Evolutionary conservation across 1,284 basidiomycete species (phyloP).

Genomic region (Amylostereum areolatum): DNA sequence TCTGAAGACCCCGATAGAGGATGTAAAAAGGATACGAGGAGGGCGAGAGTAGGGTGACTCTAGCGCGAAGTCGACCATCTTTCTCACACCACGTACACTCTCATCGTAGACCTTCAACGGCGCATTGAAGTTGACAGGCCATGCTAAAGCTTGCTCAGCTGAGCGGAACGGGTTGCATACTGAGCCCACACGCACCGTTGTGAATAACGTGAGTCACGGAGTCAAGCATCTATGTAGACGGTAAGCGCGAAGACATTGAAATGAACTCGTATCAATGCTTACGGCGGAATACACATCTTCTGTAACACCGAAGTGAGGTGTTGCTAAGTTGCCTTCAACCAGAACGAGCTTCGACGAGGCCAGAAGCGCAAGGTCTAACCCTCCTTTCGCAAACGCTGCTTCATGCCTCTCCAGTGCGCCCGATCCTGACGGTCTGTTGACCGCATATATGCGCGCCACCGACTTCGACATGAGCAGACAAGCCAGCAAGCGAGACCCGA

Average conservation of each 20-base stretch:
- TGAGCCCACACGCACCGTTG: slow-evolving; percentile 19
- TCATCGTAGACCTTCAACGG: slow-evolving; percentile 18
- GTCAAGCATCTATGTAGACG: slow-evolving; percentile 17
- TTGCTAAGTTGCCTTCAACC: slow-evolving; percentile 21
- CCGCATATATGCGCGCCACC: slow-evolving; percentile 24
- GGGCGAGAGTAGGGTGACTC: slow-evolving; percentile 17
- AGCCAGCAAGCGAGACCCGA: slow-evolving; percentile 26
- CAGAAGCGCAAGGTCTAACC: slow-evolving; percentile 17
- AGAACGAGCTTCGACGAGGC: slow-evolving; percentile 19
- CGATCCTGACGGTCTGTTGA: slow-evolving; percentile 21
- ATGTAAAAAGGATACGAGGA: slow-evolving; percentile 25
- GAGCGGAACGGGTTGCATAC: not conserved
- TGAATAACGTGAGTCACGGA: slow-evolving; percentile 29
- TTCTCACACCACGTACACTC: slow-evolving; percentile 13
- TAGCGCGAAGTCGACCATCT: slow-evolving; percentile 20
- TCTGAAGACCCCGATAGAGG: slow-evolving; percentile 27
- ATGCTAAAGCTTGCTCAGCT: slow-evolving; percentile 19
- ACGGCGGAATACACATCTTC: not conserved
- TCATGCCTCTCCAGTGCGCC: slow-evolving; percentile 21
- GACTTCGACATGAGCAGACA: slow-evolving; percentile 15
- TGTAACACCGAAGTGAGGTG: slow-evolving; percentile 17
- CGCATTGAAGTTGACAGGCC: slow-evolving; percentile 29
- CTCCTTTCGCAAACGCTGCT: slow-evolving; percentile 20
- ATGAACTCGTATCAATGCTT: too few species aligned
- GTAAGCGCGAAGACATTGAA: too few species aligned